These are phyloP conservation scores for Hippophae gyantsensis DNA, from an alignment of 306 rosid species.

Conservation along the genomic window DNA sequence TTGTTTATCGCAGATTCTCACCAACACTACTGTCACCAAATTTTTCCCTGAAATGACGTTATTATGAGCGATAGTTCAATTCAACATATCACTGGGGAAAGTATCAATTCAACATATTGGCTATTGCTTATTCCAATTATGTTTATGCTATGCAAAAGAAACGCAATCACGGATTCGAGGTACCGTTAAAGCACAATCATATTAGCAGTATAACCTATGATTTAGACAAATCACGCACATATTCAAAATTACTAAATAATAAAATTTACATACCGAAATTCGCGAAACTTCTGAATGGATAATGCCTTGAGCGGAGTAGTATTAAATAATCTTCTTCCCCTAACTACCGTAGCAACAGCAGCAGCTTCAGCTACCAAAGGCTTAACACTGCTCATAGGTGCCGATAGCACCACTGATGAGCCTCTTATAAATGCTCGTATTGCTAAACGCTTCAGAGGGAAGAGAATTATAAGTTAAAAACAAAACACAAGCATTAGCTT, in stretches of 20 bases:
- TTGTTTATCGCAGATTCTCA: slow-evolving; percentile 78
- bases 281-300: slow-evolving; percentile 95
- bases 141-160: no score
- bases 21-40: slow-evolving; percentile 83
- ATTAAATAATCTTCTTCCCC: slow-evolving; percentile 60
- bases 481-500: no score
- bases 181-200: no score
- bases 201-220: not conserved
- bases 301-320: slow-evolving; percentile 96
- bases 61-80: not conserved
- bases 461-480: not conserved
- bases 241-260: not conserved
- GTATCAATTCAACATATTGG: no score
- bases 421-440: slow-evolving; percentile 80
- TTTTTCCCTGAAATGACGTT: slow-evolving; percentile 54
- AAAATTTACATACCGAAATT: slow-evolving; percentile 52
- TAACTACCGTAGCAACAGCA: slow-evolving; percentile 76
- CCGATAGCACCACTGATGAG: slow-evolving; percentile 91
- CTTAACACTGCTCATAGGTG: slow-evolving; percentile 96
- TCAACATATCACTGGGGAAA: no score
- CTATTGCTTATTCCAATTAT: no score
- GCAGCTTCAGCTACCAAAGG: slow-evolving; percentile 93
- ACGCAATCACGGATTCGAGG: no score
- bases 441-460: slow-evolving; percentile 52
- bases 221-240: not conserved